These are phyloP conservation scores for Thalia dealbata DNA, from an alignment of 176 grass and related monocot species.

Conservation along the genomic window DNA sequence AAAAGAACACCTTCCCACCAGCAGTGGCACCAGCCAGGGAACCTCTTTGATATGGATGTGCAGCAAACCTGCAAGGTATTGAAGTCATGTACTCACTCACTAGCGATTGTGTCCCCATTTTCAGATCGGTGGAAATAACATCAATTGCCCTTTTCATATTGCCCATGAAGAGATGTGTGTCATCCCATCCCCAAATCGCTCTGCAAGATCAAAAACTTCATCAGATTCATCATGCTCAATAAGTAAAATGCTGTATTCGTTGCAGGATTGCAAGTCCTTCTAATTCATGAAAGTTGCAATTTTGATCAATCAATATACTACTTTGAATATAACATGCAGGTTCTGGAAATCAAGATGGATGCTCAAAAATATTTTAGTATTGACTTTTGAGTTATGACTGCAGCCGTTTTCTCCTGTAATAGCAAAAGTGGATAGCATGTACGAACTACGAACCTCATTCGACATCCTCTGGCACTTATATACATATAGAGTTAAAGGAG, in stretches of 20 bases:
- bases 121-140: conserved; percentile 26
- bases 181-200: conserved; percentile 66
- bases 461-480: background rate
- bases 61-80: conserved; percentile 31
- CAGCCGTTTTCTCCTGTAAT: too few species aligned
- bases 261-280: background rate
- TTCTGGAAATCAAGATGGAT: too few species aligned
- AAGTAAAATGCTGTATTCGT: background rate
- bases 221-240: background rate
- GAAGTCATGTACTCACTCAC: conserved; percentile 38
- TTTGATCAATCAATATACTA: too few species aligned
- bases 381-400: too few species aligned
- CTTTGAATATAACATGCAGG: too few species aligned
- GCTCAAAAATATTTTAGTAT: too few species aligned
- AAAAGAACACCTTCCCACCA: conserved; percentile 40
- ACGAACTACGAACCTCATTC: background rate
- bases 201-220: conserved; percentile 18
- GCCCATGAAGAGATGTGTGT: conserved; percentile 34
- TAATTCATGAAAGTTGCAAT: too few species aligned
- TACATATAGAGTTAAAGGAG: background rate
- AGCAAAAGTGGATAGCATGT: too few species aligned
- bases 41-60: conserved; percentile 38
- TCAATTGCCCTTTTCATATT: conserved; percentile 51
- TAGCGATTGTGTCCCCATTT: conserved; percentile 1
- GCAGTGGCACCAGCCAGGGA: conserved; percentile 35